Evolutionary conservation across 1,139 yeast genomes (phyloP).

Genomic region (Yamadazyma membranifaciens): DNA sequence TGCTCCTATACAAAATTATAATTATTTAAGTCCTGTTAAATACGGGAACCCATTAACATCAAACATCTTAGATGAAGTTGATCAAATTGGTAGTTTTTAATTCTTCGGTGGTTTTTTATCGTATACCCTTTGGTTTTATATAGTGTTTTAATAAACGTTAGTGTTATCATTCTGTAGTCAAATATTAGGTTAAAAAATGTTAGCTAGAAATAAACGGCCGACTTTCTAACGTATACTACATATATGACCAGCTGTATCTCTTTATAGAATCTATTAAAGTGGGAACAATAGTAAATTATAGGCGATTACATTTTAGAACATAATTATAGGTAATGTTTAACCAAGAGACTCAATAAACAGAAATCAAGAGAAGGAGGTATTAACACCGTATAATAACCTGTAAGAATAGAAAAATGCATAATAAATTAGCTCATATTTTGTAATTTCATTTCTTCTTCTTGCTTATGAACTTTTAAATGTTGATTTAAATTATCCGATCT

Average conservation of each 20-base stretch:
- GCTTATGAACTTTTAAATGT: constrained; percentile 69
- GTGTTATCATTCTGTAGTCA: too few species aligned
- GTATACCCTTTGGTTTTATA: constrained; percentile 1
- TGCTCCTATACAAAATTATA: neutral
- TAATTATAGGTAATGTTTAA: too few species aligned
- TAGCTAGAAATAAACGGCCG: too few species aligned
- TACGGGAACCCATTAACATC: neutral
- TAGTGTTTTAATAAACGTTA: neutral
- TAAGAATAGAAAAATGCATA: neutral
- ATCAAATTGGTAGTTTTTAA: constrained; percentile 6
- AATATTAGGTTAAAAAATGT: too few species aligned
- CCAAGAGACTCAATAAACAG: too few species aligned
- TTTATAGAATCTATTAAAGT: too few species aligned
- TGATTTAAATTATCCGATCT: constrained; percentile 75
- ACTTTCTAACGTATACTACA: too few species aligned
- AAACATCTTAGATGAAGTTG: constrained; percentile 4
- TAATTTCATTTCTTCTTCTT: constrained; percentile 25
- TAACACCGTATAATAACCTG: too few species aligned
- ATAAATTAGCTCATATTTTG: neutral
- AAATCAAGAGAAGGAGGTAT: too few species aligned
- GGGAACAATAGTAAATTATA: too few species aligned
- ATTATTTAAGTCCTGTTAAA: constrained; percentile 30
- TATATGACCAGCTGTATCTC: too few species aligned
- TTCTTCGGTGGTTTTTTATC: neutral
- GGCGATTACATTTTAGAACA: neutral